Base-by-base conservation (phyloP, 371 early-diverging fungal genomes). In the Parasitella parasitica region DNA sequence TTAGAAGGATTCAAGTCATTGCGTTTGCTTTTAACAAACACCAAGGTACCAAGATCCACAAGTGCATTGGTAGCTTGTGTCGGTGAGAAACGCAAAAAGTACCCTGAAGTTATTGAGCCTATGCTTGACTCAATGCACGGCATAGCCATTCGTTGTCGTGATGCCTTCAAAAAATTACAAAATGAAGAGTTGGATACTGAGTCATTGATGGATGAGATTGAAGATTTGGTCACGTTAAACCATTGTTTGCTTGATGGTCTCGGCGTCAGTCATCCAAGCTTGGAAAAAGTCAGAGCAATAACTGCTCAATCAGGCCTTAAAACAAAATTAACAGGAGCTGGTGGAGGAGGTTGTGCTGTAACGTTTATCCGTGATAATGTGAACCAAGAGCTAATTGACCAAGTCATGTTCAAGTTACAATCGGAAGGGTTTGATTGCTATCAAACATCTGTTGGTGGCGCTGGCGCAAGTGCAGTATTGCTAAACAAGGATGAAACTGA, bases 311-410 rank as follows among this genome's bases (percentile, higher is more conserved):
- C 80, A 53, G 86, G 87, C 0, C 72, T 96, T 55, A 80, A 83
- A 32, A 84, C 95, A 11, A 98, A 98, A 73, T 76, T 98, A 39
- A 98, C 98, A 0, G 98, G 97, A 18, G 96, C 95, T n/a, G 97
- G 98, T 30, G 98, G 98, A 32, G 98, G 98, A 30, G 98, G 98
- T 2, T 98, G 98, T 67, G 91, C 93, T 9, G 68, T 98, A 54
- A 91, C 93, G 0, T 73, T 94, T 51, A 66, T 97, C 18, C 84
- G 83, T n/a, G 79, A 85, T 57, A 88, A 66, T 66, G 63, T 73
- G 34, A 63, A 63, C n/a, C 75, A 70, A 28, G 76, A 67, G 22
- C 61, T 72, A 0, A 70, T 89, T 2, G 73, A 72, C 6, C 60
- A 49, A 2, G 80, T 86, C 8, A 73, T 73, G 34, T 37, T 43